These are phyloP conservation scores for Ascochyta viciae-villosae DNA, from an alignment of 2,329 filamentous ascomycete genomes.

Conservation along the genomic window DNA sequence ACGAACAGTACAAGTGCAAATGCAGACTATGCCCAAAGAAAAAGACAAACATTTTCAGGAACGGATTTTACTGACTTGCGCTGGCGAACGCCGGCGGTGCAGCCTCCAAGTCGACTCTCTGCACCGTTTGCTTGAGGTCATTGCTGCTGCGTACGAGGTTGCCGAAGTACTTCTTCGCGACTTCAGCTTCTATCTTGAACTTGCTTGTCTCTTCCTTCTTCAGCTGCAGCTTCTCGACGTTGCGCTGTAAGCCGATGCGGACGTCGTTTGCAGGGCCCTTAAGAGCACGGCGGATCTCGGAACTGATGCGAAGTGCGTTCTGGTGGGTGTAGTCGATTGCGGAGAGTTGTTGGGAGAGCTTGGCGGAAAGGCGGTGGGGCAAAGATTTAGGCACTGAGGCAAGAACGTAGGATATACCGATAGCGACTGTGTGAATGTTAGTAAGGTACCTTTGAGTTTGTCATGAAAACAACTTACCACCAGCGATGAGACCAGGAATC, in stretches of 20 bases:
- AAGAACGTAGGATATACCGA: slow-evolving; percentile 81
- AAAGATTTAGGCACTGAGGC: slow-evolving; percentile 88
- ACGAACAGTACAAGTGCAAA: slow-evolving; percentile 5
- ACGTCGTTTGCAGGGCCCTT: slow-evolving; percentile 87
- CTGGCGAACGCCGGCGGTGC: slow-evolving; percentile 53
- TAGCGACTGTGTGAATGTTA: slow-evolving; percentile 62
- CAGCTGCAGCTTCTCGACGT: slow-evolving; percentile 79
- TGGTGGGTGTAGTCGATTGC: slow-evolving; percentile 91
- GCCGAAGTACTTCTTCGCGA: slow-evolving; percentile 87
- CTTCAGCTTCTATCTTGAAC: slow-evolving; percentile 81
- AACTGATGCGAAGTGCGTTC: slow-evolving; percentile 84
- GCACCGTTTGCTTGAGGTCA: slow-evolving; percentile 58
- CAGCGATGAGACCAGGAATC: slow-evolving; percentile 78
- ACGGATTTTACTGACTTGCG: slow-evolving; percentile 26
- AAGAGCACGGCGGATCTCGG: slow-evolving; percentile 86
- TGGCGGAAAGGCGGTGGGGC: slow-evolving; percentile 81
- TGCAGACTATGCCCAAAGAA: background rate
- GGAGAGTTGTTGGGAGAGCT: slow-evolving; percentile 80
- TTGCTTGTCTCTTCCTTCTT: slow-evolving; percentile 85
- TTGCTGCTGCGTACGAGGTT: slow-evolving; percentile 75
- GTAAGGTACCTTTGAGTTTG: background rate
- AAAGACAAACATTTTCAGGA: background rate
- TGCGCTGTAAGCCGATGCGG: slow-evolving; percentile 80
- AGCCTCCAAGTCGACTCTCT: slow-evolving; percentile 60
- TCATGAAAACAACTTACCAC: slow-evolving; percentile 66